Conservation (phyloP, 2,329 filamentous ascomycete species). For the Claviceps paspali region DNA sequence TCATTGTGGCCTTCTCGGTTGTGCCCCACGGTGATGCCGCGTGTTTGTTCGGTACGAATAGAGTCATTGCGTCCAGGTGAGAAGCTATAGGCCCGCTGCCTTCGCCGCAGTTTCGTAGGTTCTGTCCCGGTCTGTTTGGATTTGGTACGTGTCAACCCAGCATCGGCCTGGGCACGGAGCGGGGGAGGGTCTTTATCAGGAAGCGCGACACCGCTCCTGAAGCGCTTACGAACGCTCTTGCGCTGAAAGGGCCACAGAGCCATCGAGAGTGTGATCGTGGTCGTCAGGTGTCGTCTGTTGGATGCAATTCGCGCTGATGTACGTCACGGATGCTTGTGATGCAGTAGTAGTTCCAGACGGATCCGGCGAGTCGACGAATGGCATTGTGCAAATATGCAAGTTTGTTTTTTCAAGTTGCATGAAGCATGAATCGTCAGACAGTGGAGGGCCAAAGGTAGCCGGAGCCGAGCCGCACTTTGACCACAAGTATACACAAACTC, state of each 20-base stretch:
- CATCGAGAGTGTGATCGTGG: conserved; percentile 32
- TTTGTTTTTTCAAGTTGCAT: background rate
- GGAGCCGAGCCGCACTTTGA: background rate
- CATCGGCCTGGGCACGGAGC: conserved; percentile 22
- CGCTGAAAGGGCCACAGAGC: conserved; percentile 73
- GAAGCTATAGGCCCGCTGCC: conserved; percentile 42
- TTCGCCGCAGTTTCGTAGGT: conserved; percentile 31
- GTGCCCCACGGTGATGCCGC: conserved; percentile 1
- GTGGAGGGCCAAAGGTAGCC: background rate
- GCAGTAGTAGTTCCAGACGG: background rate
- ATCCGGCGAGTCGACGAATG: conserved; percentile 3
- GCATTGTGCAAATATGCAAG: conserved; percentile 5
- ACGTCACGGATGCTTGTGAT: background rate
- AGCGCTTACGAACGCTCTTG: conserved; percentile 50
- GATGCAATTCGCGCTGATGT: conserved; percentile 1
- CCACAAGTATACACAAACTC: background rate
- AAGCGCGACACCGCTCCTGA: conserved; percentile 36
- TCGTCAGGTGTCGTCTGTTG: background rate
- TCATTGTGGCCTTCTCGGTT: conserved; percentile 6
- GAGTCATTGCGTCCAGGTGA: conserved; percentile 43
- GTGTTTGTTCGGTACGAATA: conserved; percentile 24
- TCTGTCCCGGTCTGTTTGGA: conserved; percentile 28
- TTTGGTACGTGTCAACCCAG: conserved; percentile 10
- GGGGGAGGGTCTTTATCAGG: conserved; percentile 33
- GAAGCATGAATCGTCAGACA: conserved; percentile 5